phyloP scores from a whole-genome alignment of 106 monocot genomes.

The Narthecium ossifragum region DNA sequence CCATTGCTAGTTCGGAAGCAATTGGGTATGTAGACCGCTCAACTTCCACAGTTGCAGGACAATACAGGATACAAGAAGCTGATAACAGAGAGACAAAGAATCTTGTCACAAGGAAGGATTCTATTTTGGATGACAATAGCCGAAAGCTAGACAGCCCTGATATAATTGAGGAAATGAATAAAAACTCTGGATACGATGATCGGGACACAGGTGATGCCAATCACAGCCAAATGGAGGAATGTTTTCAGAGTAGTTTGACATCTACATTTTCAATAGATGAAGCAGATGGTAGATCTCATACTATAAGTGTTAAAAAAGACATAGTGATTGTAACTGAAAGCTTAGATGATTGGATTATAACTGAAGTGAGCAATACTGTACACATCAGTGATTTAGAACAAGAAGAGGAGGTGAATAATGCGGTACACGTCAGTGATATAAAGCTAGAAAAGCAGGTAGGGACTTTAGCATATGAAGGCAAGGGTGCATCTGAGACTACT shows the following conservation, averaged over 20 bases:
- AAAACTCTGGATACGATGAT: background rate
- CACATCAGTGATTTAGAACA: conserved; percentile 22
- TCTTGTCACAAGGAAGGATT: background rate
- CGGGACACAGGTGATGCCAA: background rate
- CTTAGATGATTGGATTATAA: background rate
- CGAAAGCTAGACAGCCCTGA: background rate
- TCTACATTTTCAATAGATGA: background rate
- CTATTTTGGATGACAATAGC: background rate
- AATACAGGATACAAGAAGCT: no score
- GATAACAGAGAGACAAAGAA: background rate
- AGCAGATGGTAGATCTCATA: background rate
- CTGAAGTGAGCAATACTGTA: conserved; percentile 37
- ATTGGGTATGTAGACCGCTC: background rate
- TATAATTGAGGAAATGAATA: background rate
- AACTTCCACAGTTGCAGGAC: background rate
- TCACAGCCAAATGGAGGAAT: background rate
- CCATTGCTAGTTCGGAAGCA: background rate
- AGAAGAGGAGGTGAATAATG: conserved; percentile 6
- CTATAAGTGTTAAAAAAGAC: background rate
- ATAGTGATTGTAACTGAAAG: background rate
- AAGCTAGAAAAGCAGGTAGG: conserved; percentile 11
- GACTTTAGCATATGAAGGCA: conserved; percentile 18
- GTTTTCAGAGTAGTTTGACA: background rate
- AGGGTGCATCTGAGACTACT: conserved; percentile 3
- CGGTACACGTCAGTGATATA: conserved; percentile 25